A percentile compares a stretch with the other conserved stretches of the same genome.
These are phyloP conservation scores for Lanmaoa rubissima DNA, from an alignment of 768 basidiomycete species.

Conservation along the genomic window DNA sequence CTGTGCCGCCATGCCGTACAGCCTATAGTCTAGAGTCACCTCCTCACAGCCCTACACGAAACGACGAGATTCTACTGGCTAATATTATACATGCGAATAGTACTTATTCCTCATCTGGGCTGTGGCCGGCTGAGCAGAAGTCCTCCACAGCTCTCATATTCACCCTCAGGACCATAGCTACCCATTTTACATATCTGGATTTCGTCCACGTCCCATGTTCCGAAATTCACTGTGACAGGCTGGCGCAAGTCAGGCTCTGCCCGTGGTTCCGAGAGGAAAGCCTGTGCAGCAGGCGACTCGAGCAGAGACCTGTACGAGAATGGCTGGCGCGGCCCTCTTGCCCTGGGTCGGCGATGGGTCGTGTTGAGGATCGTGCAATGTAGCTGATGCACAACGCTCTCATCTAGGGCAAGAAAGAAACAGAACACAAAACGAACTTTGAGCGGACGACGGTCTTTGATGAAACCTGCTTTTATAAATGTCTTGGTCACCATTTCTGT, in stretches of 20 bases:
- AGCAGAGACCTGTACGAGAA: constrained; percentile 43
- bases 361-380: constrained; percentile 55
- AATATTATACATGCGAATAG: neutral
- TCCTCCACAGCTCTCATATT: constrained; percentile 50
- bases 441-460: constrained; percentile 47
- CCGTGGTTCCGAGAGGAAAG: constrained; percentile 1
- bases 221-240: constrained; percentile 44
- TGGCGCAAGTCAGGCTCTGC: constrained; percentile 6
- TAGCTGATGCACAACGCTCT: constrained; percentile 29
- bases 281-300: constrained; percentile 23
- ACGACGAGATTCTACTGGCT: neutral
- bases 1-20: constrained; percentile 30
- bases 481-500: constrained; percentile 42
- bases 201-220: constrained; percentile 51
- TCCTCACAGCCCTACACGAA: neutral
- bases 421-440: constrained; percentile 37
- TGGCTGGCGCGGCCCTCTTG: constrained; percentile 31
- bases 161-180: constrained; percentile 58
- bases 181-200: constrained; percentile 74
- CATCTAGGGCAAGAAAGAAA: neutral
- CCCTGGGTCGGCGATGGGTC: constrained; percentile 39
- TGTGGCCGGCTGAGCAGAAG: constrained; percentile 5
- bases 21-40: neutral
- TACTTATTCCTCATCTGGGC: neutral
- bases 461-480: constrained; percentile 43